These are phyloP conservation scores for Bretziella fagacearum DNA, from an alignment of 2,329 filamentous ascomycete genomes.

Conservation along the genomic window DNA sequence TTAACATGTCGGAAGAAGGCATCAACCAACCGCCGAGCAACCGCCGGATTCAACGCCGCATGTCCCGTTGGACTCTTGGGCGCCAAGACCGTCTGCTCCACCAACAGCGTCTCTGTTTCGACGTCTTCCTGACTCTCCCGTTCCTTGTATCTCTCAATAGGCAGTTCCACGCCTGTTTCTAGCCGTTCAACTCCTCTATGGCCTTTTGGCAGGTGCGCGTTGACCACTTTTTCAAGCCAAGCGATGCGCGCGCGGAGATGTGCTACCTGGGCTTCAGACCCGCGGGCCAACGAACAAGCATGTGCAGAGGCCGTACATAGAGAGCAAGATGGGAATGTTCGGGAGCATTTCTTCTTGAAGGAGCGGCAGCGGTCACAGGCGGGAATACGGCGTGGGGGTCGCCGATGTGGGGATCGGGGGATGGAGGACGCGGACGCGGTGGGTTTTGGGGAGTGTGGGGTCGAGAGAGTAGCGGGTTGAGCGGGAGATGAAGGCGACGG, in stretches of 20 bases:
- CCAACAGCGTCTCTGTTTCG: not conserved
- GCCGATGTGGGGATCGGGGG: not conserved
- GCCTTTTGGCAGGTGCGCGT: slow-evolving; percentile 19
- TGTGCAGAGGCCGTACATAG: slow-evolving; percentile 25
- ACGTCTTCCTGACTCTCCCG: not conserved
- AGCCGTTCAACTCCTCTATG: slow-evolving; percentile 21
- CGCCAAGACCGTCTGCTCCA: not conserved
- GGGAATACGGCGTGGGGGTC: slow-evolving; percentile 13
- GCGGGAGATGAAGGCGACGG: not conserved
- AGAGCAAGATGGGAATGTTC: slow-evolving; percentile 25
- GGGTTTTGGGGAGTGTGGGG: not conserved
- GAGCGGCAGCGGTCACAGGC: slow-evolving; percentile 28
- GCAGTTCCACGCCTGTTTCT: slow-evolving; percentile 24
- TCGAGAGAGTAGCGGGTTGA: no score
- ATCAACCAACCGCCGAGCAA: slow-evolving; percentile 20
- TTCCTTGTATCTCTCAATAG: not conserved
- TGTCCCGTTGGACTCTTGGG: no score
- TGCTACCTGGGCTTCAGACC: slow-evolving; percentile 22
- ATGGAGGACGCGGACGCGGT: no score
- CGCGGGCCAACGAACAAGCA: slow-evolving; percentile 23
- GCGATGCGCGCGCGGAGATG: slow-evolving; percentile 25
- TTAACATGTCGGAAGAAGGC: slow-evolving; percentile 31
- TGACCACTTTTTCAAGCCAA: slow-evolving; percentile 25
- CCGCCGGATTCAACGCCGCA: not conserved
- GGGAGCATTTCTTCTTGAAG: slow-evolving; percentile 31